Base-by-base conservation (phyloP, 768 basidiomycete species). In the Daedaleopsis sinensis region DNA sequence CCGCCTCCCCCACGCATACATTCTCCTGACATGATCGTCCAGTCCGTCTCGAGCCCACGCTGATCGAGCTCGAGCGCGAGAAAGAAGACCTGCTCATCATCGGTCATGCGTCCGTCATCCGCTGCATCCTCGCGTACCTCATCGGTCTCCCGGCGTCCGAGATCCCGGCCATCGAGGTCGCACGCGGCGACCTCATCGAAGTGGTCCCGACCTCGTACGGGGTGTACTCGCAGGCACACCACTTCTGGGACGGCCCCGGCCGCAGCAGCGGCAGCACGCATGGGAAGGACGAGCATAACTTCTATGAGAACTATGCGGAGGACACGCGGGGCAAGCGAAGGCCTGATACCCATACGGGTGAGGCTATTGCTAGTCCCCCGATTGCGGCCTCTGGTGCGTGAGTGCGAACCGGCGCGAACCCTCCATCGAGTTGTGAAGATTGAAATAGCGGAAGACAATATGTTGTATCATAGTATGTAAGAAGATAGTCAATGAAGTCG, bases 151-250 rank as follows among this genome's bases (percentile, higher is more conserved):
- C 95, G 6, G 94, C 96, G 0, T 90, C 90, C 27, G 97, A 99
- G 72, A 97, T 99, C 48, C 97, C 97, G 0, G 96, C 94, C 1
- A 96, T 98, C 56, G 96, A 98, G 74, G 90, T 99, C 67, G 93
- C 96, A 39, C 85, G 97, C 13, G 97, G 97, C 0, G 97, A 99
- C 71, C 78, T 98, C n/a, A 83, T 98, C 42, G 97, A 99, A 73
- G 91, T 94, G 52, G 85, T 92, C 0, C 92, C 93, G 2, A 89
- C 92, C 11, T 91, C 89, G 7, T 94, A 94, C 65, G 95, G 95
- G 11, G 95, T 97, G 47, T 88, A 91, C 63, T 90, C 89, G 62
- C 88, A 93, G 66, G 93, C 94, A 9, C 94, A 68, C 74, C 92
- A 94, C 72, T 94, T 94, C 76, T 94, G 92, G 92, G 91, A 93